Conservation (phyloP, 257 asterid species). For the Thymus mandschuricus region DNA sequence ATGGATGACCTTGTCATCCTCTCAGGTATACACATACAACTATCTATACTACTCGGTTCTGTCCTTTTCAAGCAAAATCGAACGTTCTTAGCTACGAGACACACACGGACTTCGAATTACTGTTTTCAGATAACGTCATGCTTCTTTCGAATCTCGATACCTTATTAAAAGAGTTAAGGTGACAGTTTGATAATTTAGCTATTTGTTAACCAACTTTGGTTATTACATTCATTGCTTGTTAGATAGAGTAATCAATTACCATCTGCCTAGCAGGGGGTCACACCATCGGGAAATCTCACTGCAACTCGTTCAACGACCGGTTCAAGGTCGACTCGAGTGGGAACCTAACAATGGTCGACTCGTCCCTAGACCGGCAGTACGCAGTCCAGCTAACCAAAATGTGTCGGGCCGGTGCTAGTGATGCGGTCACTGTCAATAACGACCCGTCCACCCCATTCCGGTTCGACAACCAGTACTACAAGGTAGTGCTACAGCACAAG, state of each 20-base stretch:
- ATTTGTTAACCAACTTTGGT: not conserved
- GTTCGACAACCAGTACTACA: conserved; percentile 70
- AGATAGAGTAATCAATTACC: too few species aligned
- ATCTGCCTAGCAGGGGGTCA: conserved; percentile 62
- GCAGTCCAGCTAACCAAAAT: conserved; percentile 52
- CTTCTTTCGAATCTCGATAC: not conserved
- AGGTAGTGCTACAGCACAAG: conserved; percentile 48
- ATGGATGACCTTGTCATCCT: conserved; percentile 74
- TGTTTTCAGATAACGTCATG: not conserved
- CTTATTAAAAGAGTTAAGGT: not conserved
- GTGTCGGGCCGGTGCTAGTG: conserved; percentile 45
- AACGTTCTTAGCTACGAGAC: not conserved
- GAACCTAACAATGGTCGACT: conserved; percentile 51
- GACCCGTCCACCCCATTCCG: conserved; percentile 62
- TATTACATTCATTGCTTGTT: not conserved
- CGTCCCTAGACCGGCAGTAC: conserved; percentile 56
- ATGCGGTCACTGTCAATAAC: conserved; percentile 49
- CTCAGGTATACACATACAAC: conserved; percentile 49
- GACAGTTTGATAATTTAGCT: not conserved
- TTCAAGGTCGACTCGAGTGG: conserved; percentile 60
- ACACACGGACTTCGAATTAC: not conserved
- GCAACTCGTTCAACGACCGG: conserved; percentile 69
- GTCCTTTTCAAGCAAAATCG: not conserved
- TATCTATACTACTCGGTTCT: too few species aligned
- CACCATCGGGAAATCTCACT: conserved; percentile 80